phyloP scores from a whole-genome alignment of 2,329 filamentous ascomycete species.

The Aureobasidium vineae region DNA sequence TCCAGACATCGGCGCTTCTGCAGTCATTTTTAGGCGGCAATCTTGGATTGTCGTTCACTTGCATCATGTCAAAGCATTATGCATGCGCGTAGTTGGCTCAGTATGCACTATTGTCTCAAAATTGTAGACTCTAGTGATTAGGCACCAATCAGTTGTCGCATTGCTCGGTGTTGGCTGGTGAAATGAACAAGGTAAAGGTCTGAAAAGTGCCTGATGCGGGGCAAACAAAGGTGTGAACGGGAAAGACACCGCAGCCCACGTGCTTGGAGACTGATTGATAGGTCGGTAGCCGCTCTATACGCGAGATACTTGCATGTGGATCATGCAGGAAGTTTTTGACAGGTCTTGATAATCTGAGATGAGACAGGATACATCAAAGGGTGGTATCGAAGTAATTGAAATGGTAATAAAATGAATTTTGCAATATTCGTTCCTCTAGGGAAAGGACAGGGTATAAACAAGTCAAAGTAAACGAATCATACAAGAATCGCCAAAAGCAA shows the following conservation, averaged over 20 bases:
- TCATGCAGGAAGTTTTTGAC: not conserved
- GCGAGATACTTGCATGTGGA: not conserved
- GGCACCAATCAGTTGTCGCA: not conserved
- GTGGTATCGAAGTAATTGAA: not conserved
- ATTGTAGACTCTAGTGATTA: not conserved
- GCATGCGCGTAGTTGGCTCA: not conserved
- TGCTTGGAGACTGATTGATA: not conserved
- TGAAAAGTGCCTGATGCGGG: not conserved
- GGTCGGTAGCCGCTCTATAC: not conserved
- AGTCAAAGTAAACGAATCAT: not conserved
- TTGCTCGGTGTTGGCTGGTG: not conserved
- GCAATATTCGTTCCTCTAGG: constrained; percentile 11
- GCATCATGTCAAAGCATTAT: not conserved
- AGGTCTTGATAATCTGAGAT: not conserved
- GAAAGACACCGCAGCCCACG: not conserved
- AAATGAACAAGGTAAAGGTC: not conserved
- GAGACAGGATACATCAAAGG: not conserved
- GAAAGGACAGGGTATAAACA: constrained; percentile 21
- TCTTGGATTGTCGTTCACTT: not conserved
- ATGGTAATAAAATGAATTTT: not conserved
- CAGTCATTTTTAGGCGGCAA: constrained; percentile 6
- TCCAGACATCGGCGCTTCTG: not conserved
- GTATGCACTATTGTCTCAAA: not conserved
- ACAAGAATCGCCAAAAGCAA: constrained; percentile 19
- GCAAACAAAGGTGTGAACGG: not conserved